A percentile compares a stretch with the other conserved stretches of the same genome.
Conservation (phyloP, 495 filamentous ascomycete genomes). For the Neurospora sp. region DNA sequence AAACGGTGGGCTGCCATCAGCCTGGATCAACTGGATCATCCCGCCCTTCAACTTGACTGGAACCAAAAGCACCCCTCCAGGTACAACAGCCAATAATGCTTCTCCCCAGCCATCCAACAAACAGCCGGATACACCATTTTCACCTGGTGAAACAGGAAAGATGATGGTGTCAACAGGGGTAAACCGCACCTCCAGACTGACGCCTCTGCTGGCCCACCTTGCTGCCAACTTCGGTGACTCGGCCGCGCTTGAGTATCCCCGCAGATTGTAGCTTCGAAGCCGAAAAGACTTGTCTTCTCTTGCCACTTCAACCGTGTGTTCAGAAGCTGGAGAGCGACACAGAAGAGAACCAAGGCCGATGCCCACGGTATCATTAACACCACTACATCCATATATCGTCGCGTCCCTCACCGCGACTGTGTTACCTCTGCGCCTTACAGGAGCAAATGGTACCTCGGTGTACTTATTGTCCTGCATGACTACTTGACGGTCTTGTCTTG, state of each 20-base stretch:
- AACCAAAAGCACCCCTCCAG: slow-evolving; percentile 1
- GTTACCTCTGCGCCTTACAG: slow-evolving; percentile 12
- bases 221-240: not conserved
- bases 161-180: slow-evolving; percentile 9
- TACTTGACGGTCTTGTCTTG: slow-evolving; percentile 14
- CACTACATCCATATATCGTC: not conserved
- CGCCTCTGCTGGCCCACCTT: not conserved
- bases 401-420: slow-evolving; percentile 5
- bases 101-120: slow-evolving; percentile 35
- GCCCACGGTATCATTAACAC: not conserved
- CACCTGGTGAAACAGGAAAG: slow-evolving; percentile 2
- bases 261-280: not conserved
- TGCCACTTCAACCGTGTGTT: not conserved
- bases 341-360: not conserved
- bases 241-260: not conserved
- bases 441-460: slow-evolving; percentile 4
- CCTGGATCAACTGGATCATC: slow-evolving; percentile 1
- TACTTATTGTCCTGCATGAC: slow-evolving; percentile 24
- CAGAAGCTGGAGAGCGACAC: not conserved
- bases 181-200: not conserved
- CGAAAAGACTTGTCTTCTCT: not conserved
- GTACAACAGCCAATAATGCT: slow-evolving; percentile 27
- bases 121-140: slow-evolving; percentile 5
- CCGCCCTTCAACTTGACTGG: slow-evolving; percentile 11
- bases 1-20: not conserved